Evolutionary conservation across 2,329 filamentous ascomycete species (phyloP).

Genomic region (Aspergillus viridinutans): DNA sequence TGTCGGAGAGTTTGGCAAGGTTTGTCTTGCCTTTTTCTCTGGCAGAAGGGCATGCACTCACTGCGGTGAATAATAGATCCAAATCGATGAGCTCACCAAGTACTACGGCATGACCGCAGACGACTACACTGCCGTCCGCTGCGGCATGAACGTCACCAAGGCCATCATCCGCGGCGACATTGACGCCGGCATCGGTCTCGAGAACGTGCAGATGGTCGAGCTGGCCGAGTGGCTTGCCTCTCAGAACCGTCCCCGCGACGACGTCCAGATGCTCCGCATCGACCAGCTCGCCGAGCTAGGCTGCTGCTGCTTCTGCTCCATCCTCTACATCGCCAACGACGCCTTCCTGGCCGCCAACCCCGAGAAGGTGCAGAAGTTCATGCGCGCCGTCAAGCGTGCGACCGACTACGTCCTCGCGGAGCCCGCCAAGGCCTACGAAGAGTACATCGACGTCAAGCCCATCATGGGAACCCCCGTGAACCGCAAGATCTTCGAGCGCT

Average conservation of each 20-base stretch:
- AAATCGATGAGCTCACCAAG: conserved; percentile 75
- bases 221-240: conserved; percentile 68
- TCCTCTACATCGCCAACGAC: conserved; percentile 77
- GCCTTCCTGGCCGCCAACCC: conserved; percentile 62
- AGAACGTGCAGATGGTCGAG: conserved; percentile 81
- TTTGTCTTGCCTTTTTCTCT: conserved; percentile 13
- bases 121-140: conserved; percentile 73
- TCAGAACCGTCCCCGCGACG: conserved; percentile 59
- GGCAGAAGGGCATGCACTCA: not conserved
- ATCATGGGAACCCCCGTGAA: conserved; percentile 65
- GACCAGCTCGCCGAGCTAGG: conserved; percentile 74
- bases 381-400: conserved; percentile 68
- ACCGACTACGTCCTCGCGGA: conserved; percentile 66
- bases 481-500: conserved; percentile 75
- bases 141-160: conserved; percentile 76
- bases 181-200: conserved; percentile 71
- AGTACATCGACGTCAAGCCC: conserved; percentile 70
- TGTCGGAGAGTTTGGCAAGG: conserved; percentile 73
- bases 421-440: conserved; percentile 60
- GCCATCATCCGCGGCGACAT: conserved; percentile 70
- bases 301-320: conserved; percentile 80
- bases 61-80: conserved; percentile 51
- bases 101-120: conserved; percentile 70
- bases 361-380: conserved; percentile 62
- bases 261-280: conserved; percentile 77